A percentile compares a stretch with the other conserved stretches of the same genome.
Evolutionary conservation across 331 rosid species (phyloP).

Genomic region (Acacia pycnantha): DNA sequence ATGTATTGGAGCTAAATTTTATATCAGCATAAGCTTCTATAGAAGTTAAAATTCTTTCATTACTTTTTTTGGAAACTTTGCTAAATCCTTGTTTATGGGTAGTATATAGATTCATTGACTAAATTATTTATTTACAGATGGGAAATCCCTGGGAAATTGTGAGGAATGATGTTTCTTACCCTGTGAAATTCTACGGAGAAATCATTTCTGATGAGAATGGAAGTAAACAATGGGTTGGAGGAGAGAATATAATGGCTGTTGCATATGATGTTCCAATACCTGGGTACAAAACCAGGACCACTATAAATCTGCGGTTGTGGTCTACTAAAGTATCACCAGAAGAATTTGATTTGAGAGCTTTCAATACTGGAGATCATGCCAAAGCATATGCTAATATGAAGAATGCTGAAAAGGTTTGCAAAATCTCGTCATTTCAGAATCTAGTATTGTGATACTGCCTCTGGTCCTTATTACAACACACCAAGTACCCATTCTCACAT

Average conservation of each 20-base stretch:
- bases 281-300: constrained; percentile 82
- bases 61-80: background rate
- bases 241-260: constrained; percentile 80
- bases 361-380: constrained; percentile 80
- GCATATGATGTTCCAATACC: constrained; percentile 99
- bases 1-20: background rate
- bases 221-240: constrained; percentile 81
- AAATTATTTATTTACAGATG: constrained; percentile 52
- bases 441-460: background rate
- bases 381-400: constrained; percentile 67
- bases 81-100: background rate
- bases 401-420: constrained; percentile 85
- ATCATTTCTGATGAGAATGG: constrained; percentile 68
- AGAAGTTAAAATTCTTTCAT: constrained; percentile 13
- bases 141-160: constrained; percentile 97
- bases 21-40: background rate
- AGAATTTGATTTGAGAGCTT: constrained; percentile 76
- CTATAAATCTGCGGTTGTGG: constrained; percentile 89
- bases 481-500: too few species aligned
- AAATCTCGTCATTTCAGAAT: background rate
- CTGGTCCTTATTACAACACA: too few species aligned
- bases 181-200: constrained; percentile 75
- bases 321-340: constrained; percentile 74
- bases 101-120: constrained; percentile 16
- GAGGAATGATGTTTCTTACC: constrained; percentile 80